phyloP scores from a whole-genome alignment of 2,329 filamentous ascomycete species.

The Hymenoscyphus fructigenus region DNA sequence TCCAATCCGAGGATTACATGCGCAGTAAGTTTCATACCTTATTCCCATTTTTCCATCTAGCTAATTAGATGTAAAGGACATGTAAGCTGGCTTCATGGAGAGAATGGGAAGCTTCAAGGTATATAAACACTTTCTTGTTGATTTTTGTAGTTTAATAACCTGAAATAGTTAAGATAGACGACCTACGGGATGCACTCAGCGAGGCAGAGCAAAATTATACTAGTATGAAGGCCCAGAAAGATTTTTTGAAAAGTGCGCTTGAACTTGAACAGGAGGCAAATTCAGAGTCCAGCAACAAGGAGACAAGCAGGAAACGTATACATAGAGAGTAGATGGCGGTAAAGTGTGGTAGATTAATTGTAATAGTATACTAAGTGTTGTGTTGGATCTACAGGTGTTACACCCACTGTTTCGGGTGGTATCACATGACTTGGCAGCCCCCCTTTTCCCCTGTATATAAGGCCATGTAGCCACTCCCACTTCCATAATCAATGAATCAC shows the following conservation, averaged over 20 bases:
- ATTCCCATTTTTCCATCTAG: not conserved
- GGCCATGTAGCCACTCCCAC: too few species aligned
- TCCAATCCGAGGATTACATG: not conserved
- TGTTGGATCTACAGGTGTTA: not conserved
- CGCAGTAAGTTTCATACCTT: not conserved
- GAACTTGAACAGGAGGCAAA: slow-evolving; percentile 2
- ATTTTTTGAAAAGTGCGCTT: slow-evolving; percentile 4
- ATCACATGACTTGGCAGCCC: not conserved
- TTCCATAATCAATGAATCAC: too few species aligned
- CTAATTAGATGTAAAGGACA: slow-evolving; percentile 7
- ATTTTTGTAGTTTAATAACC: not conserved
- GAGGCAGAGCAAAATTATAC: slow-evolving; percentile 3
- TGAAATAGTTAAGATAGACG: not conserved
- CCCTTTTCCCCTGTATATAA: too few species aligned
- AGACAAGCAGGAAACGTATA: not conserved
- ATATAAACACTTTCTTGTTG: not conserved
- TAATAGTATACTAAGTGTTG: not conserved
- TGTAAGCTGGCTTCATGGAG: slow-evolving; percentile 5
- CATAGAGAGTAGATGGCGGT: not conserved
- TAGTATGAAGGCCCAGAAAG: not conserved
- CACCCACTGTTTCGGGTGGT: not conserved
- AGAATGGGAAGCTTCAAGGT: slow-evolving; percentile 4
- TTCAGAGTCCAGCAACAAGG: not conserved
- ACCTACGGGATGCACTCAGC: not conserved
- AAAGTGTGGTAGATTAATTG: slow-evolving; percentile 1